phyloP scores from a whole-genome alignment of 2,329 filamentous ascomycete genomes.

The Amphichorda felina region DNA sequence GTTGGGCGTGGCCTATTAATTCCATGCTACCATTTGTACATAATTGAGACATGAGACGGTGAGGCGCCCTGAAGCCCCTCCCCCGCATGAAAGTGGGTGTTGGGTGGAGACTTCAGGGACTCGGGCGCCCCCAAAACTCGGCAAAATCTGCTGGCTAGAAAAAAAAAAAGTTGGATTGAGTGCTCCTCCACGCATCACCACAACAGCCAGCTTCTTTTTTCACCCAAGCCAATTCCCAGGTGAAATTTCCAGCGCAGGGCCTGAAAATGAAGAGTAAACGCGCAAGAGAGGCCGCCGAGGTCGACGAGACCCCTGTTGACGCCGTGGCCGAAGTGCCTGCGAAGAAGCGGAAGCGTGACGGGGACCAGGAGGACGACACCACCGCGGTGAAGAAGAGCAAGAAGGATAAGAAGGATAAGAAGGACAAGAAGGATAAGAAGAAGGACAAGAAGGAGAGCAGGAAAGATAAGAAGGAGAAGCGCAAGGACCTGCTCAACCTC shows the following conservation, averaged over 20 bases:
- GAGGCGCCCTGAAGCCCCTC: background rate
- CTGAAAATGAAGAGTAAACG: slow-evolving; percentile 26
- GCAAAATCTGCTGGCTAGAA: background rate
- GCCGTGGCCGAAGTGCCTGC: slow-evolving; percentile 9
- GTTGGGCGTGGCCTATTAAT: too few relatives aligned
- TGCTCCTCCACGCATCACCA: too few relatives aligned
- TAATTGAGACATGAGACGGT: too few relatives aligned
- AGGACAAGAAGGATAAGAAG: slow-evolving; percentile 18
- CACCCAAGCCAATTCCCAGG: too few relatives aligned
- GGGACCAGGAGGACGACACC: background rate
- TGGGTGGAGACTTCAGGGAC: background rate
- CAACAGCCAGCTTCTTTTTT: too few relatives aligned
- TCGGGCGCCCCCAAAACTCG: background rate
- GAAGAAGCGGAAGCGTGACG: slow-evolving; percentile 12
- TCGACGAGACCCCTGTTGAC: slow-evolving; percentile 14
- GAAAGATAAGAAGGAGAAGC: slow-evolving; percentile 28
- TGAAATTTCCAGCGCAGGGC: too few relatives aligned
- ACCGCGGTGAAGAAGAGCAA: slow-evolving; percentile 13
- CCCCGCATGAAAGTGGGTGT: slow-evolving; percentile 1
- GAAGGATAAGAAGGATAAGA: slow-evolving; percentile 15
- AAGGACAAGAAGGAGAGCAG: slow-evolving; percentile 18
- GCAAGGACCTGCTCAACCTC: slow-evolving; percentile 23
- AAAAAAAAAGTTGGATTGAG: slow-evolving; percentile 2
- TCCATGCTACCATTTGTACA: too few relatives aligned
- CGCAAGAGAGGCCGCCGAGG: slow-evolving; percentile 18